phyloP scores from a whole-genome alignment of 1,284 basidiomycete species.

The Athelia sp. region DNA sequence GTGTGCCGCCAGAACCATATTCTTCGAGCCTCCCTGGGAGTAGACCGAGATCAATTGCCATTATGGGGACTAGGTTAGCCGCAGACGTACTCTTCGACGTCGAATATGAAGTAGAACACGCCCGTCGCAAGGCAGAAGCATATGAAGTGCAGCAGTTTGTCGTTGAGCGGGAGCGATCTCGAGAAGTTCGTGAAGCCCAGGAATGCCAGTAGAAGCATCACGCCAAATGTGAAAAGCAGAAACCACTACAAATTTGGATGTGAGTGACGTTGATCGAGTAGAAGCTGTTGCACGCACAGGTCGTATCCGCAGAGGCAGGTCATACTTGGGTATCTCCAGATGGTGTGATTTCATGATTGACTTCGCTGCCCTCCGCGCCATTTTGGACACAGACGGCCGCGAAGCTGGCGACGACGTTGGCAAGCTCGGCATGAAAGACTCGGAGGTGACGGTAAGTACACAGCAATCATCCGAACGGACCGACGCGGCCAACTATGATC shows the following conservation, averaged over 20 bases:
- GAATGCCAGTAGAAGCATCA: conserved; percentile 65
- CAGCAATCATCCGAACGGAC: too few species aligned
- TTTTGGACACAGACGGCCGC: not conserved
- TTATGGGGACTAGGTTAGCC: not conserved
- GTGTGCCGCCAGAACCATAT: conserved; percentile 85
- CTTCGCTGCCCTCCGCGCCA: conserved; percentile 20
- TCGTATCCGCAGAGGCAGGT: conserved; percentile 66
- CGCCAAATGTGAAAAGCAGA: conserved; percentile 53
- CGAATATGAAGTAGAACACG: conserved; percentile 84
- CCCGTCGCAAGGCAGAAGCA: conserved; percentile 76
- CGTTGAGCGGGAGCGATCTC: conserved; percentile 65
- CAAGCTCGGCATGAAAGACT: too few species aligned
- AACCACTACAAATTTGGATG: conserved; percentile 61
- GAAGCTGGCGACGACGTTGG: too few species aligned
- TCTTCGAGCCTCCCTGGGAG: conserved; percentile 64
- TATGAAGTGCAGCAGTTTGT: conserved; percentile 82
- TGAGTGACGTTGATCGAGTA: conserved; percentile 7
- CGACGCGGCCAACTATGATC: too few species aligned
- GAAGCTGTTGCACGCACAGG: conserved; percentile 44
- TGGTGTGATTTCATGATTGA: conserved; percentile 38
- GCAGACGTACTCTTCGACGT: conserved; percentile 75
- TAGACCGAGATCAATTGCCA: not conserved
- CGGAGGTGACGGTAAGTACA: too few species aligned
- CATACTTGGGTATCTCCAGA: conserved; percentile 56
- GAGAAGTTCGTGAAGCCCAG: conserved; percentile 72